Evolutionary conservation across 768 basidiomycete species (phyloP).

Genomic region (Leccinum subtestaceum): DNA sequence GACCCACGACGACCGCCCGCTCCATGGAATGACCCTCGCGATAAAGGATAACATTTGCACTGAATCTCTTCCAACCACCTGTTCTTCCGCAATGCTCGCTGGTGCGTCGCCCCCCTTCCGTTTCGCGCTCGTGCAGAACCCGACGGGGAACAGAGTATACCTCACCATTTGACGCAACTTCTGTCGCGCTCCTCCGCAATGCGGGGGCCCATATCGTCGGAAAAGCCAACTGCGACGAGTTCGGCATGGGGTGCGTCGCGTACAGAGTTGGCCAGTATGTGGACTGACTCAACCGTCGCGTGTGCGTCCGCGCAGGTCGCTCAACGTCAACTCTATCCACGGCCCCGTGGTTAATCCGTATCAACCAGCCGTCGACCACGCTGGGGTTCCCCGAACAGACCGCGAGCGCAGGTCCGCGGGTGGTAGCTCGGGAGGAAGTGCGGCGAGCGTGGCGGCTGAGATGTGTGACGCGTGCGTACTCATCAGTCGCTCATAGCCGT

Average conservation of each 20-base stretch:
- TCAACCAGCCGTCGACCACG: constrained; percentile 22
- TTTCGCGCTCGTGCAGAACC: background rate
- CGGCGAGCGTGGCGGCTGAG: constrained; percentile 85
- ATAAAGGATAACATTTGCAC: constrained; percentile 91
- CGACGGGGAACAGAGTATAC: constrained; percentile 50
- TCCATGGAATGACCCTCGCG: constrained; percentile 53
- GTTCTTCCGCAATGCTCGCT: constrained; percentile 72
- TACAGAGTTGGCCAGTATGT: background rate
- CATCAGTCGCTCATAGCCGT: background rate
- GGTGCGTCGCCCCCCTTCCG: constrained; percentile 37
- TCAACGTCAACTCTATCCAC: constrained; percentile 70
- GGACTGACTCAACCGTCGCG: background rate
- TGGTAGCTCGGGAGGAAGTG: constrained; percentile 93
- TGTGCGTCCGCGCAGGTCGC: constrained; percentile 47
- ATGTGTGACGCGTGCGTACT: constrained; percentile 76
- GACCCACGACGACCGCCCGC: constrained; percentile 19
- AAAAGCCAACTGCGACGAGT: constrained; percentile 96
- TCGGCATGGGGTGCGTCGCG: constrained; percentile 94
- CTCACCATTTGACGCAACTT: constrained; percentile 87
- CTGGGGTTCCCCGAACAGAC: constrained; percentile 21
- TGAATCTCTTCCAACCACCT: constrained; percentile 59
- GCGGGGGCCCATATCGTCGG: constrained; percentile 73
- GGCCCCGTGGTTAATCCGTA: constrained; percentile 85
- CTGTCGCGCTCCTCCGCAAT: constrained; percentile 57
- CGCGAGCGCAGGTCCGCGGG: constrained; percentile 67